Percentiles rank a stretch among this genome's conserved stretches.
These are phyloP conservation scores for Schizonepeta tenuifolia DNA, from an alignment of 257 asterid genomes.

Conservation along the genomic window DNA sequence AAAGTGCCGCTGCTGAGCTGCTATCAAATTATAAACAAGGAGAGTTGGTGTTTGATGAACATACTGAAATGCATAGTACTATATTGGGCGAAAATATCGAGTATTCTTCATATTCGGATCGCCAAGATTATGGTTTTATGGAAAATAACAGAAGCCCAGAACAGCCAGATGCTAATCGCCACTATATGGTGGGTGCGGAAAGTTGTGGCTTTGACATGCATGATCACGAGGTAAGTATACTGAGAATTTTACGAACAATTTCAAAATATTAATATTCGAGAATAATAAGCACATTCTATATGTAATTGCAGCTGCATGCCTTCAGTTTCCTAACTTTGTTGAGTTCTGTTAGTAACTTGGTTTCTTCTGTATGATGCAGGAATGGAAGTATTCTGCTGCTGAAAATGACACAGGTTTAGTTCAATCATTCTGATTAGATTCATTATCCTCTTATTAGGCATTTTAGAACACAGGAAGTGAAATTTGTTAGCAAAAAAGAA, in stretches of 20 bases:
- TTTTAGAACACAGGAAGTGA: neutral
- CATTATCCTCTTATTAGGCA: neutral
- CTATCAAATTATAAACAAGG: slow-evolving; percentile 34
- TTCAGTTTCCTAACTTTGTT: too few species aligned
- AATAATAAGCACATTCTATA: too few species aligned
- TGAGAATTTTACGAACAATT: too few species aligned
- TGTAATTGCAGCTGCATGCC: too few species aligned
- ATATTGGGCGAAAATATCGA: slow-evolving; percentile 32
- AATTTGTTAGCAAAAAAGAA: neutral
- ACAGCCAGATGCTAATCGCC: too few species aligned
- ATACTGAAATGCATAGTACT: slow-evolving; percentile 32
- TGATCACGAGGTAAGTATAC: too few species aligned
- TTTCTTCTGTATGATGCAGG: slow-evolving; percentile 61
- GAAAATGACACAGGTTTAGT: slow-evolving; percentile 74
- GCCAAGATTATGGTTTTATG: slow-evolving; percentile 39
- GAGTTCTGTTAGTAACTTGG: slow-evolving; percentile 5
- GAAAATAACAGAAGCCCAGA: slow-evolving; percentile 46
- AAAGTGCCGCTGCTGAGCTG: slow-evolving; percentile 40
- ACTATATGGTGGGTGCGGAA: too few species aligned
- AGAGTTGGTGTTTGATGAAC: slow-evolving; percentile 38
- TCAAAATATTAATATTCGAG: too few species aligned
- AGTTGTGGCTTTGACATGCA: too few species aligned
- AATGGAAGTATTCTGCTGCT: slow-evolving; percentile 45
- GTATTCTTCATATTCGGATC: slow-evolving; percentile 33
- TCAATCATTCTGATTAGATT: slow-evolving; percentile 28